phyloP scores from a whole-genome alignment of 305 asterid genomes.

The Lippia alba region DNA sequence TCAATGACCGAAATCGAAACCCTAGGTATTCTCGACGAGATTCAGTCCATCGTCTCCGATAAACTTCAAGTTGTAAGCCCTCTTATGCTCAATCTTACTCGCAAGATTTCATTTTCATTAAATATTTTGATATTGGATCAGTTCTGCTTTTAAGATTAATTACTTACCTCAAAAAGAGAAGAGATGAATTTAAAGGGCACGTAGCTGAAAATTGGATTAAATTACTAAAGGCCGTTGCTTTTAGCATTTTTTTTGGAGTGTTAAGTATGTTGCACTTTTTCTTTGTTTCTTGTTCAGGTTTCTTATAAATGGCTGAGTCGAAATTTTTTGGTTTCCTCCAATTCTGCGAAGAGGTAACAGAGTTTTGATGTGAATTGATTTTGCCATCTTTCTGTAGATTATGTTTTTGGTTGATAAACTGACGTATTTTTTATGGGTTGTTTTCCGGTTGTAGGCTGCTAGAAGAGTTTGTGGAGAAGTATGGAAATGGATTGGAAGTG shows the following conservation, averaged over 20 bases:
- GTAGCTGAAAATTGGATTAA: constrained; percentile 1
- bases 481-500: constrained; percentile 68
- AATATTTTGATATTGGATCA: not conserved
- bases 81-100: not conserved
- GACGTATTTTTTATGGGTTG: constrained; percentile 18
- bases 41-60: constrained; percentile 82
- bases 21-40: constrained; percentile 72
- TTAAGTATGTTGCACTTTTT: constrained; percentile 1
- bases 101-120: constrained; percentile 1
- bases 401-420: constrained; percentile 1
- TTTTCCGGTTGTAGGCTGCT: constrained; percentile 59
- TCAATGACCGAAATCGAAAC: constrained; percentile 73
- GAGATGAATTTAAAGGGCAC: not conserved
- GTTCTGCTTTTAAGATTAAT: constrained; percentile 1
- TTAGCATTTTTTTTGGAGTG: not conserved
- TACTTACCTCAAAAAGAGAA: constrained; percentile 11
- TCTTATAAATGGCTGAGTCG: constrained; percentile 99
- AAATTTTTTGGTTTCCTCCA: constrained; percentile 79
- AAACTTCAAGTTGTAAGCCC: constrained; percentile 88
- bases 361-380: constrained; percentile 5
- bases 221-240: not conserved
- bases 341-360: constrained; percentile 82
- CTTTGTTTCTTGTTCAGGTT: constrained; percentile 53
- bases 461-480: constrained; percentile 77
- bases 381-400: constrained; percentile 6